These are phyloP conservation scores for Fraxinus quadrangulata DNA, from an alignment of 257 asterid species.

Conservation along the genomic window DNA sequence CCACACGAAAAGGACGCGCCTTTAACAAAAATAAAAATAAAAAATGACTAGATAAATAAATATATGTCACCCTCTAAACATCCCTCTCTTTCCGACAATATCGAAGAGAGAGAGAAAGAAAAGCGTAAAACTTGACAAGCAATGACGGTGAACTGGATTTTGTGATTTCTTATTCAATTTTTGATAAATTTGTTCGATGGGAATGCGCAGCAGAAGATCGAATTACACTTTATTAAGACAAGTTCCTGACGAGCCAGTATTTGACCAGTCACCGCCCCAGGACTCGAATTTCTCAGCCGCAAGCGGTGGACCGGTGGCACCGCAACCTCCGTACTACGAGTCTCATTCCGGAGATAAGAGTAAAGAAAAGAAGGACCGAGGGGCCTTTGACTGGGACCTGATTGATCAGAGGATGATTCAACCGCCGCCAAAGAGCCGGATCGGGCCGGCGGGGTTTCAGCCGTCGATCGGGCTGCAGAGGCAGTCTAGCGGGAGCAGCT, in stretches of 20 bases:
- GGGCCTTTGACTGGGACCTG: conserved; percentile 64
- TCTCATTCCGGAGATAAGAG: conserved; percentile 64
- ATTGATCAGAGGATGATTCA: conserved; percentile 61
- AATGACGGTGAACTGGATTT: conserved; percentile 51
- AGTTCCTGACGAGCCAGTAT: conserved; percentile 62
- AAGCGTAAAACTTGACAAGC: conserved; percentile 22
- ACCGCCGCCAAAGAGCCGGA: conserved; percentile 55
- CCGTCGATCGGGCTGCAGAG: conserved; percentile 65
- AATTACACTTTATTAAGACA: conserved; percentile 68
- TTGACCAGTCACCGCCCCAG: conserved; percentile 41
- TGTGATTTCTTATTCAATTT: conserved; percentile 24
- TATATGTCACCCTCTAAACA: conserved; percentile 11
- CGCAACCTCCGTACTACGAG: conserved; percentile 48
- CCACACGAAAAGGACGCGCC: neutral
- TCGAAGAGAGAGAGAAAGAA: conserved; percentile 34
- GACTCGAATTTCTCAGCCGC: conserved; percentile 46
- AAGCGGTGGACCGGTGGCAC: conserved; percentile 34
- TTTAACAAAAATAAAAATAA: too few species aligned
- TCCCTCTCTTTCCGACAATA: conserved; percentile 30
- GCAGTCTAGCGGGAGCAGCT: conserved; percentile 97
- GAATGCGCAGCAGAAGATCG: conserved; percentile 76
- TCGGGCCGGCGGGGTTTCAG: conserved; percentile 48
- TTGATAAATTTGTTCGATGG: conserved; percentile 46
- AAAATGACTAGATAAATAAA: neutral
- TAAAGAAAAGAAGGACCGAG: conserved; percentile 44